Evolutionary conservation across 169 alveolate species (phyloP).

Genomic region (Eimeria falciformis): DNA sequence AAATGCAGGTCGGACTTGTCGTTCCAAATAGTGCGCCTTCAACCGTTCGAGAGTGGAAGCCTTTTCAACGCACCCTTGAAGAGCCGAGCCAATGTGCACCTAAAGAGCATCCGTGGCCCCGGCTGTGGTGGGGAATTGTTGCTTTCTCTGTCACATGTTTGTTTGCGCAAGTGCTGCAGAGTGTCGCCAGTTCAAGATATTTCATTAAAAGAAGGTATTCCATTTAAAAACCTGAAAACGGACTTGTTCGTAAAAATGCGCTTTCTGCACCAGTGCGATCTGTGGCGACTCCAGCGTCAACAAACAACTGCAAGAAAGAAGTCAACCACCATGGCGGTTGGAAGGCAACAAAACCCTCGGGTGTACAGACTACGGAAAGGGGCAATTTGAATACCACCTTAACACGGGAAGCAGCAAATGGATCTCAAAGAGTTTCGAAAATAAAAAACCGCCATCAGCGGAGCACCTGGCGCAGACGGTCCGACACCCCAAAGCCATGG

Average conservation of each 20-base stretch:
- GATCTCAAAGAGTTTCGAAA: neutral
- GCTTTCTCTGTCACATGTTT: neutral
- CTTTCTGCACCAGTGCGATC: neutral
- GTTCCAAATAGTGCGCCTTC: neutral
- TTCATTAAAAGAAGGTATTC: neutral
- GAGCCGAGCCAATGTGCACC: neutral
- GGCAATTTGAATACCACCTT: neutral
- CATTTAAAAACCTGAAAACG: neutral
- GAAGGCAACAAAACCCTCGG: neutral
- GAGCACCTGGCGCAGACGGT: slow-evolving; percentile 8
- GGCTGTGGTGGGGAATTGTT: neutral
- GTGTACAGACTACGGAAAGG: neutral
- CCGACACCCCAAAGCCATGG: slow-evolving; percentile 12
- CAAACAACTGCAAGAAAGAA: neutral
- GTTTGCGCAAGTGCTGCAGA: neutral
- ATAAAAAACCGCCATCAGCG: neutral
- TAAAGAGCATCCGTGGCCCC: neutral
- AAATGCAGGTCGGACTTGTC: neutral
- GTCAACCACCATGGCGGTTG: neutral
- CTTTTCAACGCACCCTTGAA: neutral
- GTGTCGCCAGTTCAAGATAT: neutral
- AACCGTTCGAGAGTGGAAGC: slow-evolving; percentile 19
- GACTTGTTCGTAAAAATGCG: too few species aligned
- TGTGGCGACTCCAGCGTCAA: neutral
- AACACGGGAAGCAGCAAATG: neutral